phyloP scores from a whole-genome alignment of 306 rosid genomes.

The Vigna reflexopilosa region DNA sequence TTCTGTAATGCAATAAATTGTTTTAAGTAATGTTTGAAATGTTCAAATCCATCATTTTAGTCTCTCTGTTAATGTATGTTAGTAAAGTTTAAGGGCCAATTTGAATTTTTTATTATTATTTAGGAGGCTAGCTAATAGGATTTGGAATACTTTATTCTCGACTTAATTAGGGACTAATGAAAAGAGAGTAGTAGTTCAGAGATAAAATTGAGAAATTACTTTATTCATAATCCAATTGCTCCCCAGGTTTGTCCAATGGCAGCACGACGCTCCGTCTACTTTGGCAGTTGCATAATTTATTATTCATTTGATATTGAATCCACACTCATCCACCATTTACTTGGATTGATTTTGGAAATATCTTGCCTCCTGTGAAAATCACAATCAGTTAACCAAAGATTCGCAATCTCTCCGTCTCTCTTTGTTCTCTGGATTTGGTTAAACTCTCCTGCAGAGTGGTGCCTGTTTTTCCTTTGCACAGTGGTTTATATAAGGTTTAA shows the following conservation, averaged over 20 bases:
- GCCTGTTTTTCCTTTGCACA: neutral
- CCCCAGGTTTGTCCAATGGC: neutral
- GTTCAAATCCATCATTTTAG: neutral
- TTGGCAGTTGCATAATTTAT: slow-evolving; percentile 3
- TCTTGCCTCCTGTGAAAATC: slow-evolving; percentile 2
- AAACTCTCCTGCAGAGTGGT: neutral
- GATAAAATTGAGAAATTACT: too few species aligned
- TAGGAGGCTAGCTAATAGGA: too few species aligned
- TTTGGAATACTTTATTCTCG: too few species aligned
- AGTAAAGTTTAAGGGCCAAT: neutral
- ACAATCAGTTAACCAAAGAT: slow-evolving; percentile 3
- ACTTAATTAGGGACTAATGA: too few species aligned
- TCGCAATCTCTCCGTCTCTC: neutral
- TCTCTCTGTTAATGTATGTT: neutral
- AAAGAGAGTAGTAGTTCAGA: too few species aligned
- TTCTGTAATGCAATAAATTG: neutral
- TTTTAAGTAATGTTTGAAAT: neutral
- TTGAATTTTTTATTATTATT: neutral
- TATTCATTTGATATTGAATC: slow-evolving; percentile 19
- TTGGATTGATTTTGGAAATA: slow-evolving; percentile 22
- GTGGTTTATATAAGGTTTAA: neutral
- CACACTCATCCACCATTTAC: neutral
- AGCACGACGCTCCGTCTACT: neutral
- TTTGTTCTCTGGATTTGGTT: slow-evolving; percentile 12
- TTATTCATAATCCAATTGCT: neutral